Conservation (phyloP, 345 rosid species). For the Laguncularia racemosa region DNA sequence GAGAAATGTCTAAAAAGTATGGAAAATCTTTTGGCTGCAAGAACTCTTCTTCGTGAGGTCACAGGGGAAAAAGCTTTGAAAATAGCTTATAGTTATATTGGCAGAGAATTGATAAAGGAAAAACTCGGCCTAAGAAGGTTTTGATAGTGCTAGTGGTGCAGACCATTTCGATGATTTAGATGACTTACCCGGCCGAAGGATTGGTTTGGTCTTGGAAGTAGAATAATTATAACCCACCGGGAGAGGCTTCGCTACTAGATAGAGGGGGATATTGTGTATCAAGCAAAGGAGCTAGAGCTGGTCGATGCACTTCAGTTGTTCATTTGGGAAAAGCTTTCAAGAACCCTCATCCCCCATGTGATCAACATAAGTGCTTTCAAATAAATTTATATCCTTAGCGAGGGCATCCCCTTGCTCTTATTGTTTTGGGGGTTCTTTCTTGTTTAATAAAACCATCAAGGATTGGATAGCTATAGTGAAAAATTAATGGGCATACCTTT, state of each 20-base stretch:
- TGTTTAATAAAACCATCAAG: not conserved
- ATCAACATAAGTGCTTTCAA: not conserved
- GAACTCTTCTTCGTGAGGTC: conserved; percentile 7
- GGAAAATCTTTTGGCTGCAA: conserved; percentile 8
- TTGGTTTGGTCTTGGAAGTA: conserved; percentile 18
- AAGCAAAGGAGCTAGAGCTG: not conserved
- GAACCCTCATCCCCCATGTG: not conserved
- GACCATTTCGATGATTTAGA: conserved; percentile 10
- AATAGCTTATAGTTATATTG: not conserved
- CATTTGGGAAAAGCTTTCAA: conserved; percentile 3
- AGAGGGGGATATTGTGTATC: not conserved
- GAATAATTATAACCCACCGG: conserved; percentile 15
- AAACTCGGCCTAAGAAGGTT: conserved; percentile 7
- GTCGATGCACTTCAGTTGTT: conserved; percentile 4
- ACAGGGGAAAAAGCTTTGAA: not conserved
- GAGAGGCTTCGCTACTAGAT: conserved; percentile 8
- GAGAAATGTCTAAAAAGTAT: conserved; percentile 11
- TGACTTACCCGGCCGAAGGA: conserved; percentile 5
- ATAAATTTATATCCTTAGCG: not conserved
- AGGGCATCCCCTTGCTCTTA: conserved; percentile 6
- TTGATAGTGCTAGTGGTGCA: conserved; percentile 19
- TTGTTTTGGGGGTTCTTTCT: conserved; percentile 12
- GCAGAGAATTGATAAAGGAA: conserved; percentile 5
- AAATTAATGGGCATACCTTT: not conserved
- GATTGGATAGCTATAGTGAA: not conserved